Percentiles rank a stretch among this genome's conserved stretches.
These are phyloP conservation scores for Crucihimalaya himalaica DNA, from an alignment of 345 rosid genomes.

Conservation along the genomic window DNA sequence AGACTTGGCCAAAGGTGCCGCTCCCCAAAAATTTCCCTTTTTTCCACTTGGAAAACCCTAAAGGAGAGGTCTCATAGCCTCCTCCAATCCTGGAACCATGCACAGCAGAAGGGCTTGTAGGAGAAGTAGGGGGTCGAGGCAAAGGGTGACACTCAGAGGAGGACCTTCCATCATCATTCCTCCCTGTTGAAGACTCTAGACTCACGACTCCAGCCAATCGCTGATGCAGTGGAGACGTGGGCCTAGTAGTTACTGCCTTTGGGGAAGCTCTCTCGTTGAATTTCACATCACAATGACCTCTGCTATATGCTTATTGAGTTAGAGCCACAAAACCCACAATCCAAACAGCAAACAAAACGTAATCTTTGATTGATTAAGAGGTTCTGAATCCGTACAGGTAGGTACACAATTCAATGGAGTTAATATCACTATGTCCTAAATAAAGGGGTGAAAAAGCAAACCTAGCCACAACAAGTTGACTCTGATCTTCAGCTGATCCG, in stretches of 20 bases:
- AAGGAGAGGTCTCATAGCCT: constrained; percentile 40
- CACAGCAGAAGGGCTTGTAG: constrained; percentile 70
- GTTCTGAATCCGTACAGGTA: not conserved
- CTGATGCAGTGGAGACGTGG: constrained; percentile 75
- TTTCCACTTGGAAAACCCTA: constrained; percentile 68
- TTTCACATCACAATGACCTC: constrained; percentile 55
- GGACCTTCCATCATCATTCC: constrained; percentile 60
- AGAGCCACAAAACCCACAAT: constrained; percentile 7
- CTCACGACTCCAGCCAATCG: constrained; percentile 51
- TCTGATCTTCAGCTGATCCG: constrained; percentile 77
- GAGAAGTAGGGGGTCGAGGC: constrained; percentile 95
- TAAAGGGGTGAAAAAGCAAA: constrained; percentile 26
- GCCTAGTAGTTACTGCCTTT: constrained; percentile 63
- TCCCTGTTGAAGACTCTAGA: constrained; percentile 66
- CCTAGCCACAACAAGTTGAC: constrained; percentile 57
- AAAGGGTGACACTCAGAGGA: constrained; percentile 70
- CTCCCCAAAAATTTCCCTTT: constrained; percentile 89
- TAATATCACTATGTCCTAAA: not conserved
- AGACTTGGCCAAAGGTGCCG: constrained; percentile 97
- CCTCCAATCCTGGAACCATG: constrained; percentile 48
- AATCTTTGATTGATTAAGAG: not conserved
- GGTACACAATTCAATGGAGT: not conserved
- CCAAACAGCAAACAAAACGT: not conserved
- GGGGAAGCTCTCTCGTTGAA: constrained; percentile 45
- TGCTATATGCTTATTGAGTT: constrained; percentile 41